phyloP scores from a whole-genome alignment of 208 protist species.

The Porcisia deanei region DNA sequence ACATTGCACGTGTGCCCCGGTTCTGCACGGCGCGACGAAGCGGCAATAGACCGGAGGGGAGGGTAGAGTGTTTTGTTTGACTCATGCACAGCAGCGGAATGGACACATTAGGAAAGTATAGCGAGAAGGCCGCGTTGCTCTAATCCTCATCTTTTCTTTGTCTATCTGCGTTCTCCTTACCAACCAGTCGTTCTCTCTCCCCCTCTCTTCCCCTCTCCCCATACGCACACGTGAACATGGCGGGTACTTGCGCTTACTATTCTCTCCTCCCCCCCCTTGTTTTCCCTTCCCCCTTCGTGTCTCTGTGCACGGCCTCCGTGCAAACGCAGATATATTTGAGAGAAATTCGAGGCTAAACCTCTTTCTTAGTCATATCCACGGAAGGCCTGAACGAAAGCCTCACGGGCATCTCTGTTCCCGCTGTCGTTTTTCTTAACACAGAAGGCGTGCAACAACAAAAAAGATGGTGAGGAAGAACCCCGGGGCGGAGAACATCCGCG shows the following conservation, averaged over 20 bases:
- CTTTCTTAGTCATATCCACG: background rate
- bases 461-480: conserved; percentile 72
- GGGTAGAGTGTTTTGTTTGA: too few relatives aligned
- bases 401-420: background rate
- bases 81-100: too few relatives aligned
- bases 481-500: conserved; percentile 89
- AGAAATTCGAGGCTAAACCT: background rate
- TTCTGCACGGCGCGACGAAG: too few relatives aligned
- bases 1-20: too few relatives aligned
- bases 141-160: too few relatives aligned
- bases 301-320: background rate
- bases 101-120: too few relatives aligned
- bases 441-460: background rate
- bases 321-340: background rate
- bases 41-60: too few relatives aligned
- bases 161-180: background rate
- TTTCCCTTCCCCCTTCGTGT: background rate
- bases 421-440: background rate
- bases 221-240: too few relatives aligned
- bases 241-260: too few relatives aligned
- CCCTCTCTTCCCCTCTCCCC: background rate
- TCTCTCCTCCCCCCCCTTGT: background rate
- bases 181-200: background rate
- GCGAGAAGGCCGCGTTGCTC: too few relatives aligned
- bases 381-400: background rate